Percentiles rank a stretch among this genome's conserved stretches.
phyloP scores from a whole-genome alignment of 306 rosid genomes.

The Leucaena leucocephala region DNA sequence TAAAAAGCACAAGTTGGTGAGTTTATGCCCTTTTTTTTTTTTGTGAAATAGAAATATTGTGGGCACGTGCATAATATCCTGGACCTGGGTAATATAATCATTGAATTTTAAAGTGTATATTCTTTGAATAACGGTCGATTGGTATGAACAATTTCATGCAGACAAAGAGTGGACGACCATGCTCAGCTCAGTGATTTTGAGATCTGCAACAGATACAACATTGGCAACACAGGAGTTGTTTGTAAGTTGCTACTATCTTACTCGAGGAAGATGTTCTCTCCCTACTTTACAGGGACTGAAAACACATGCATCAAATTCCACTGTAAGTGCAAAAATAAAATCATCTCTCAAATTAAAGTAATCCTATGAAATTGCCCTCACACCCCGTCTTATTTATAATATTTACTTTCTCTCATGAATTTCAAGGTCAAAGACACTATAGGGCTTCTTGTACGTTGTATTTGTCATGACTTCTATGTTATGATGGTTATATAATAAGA shows the following conservation, averaged over 20 bases:
- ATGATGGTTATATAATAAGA: not conserved
- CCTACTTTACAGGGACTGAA: not conserved
- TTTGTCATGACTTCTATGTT: not conserved
- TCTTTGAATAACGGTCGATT: slow-evolving; percentile 19
- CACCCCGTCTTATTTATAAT: not conserved
- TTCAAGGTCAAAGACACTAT: not conserved
- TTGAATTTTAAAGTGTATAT: not conserved
- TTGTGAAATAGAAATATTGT: not conserved
- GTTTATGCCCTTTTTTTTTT: not conserved
- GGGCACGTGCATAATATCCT: not conserved
- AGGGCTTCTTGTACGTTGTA: not conserved
- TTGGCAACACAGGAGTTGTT: slow-evolving; percentile 93
- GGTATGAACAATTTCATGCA: slow-evolving; percentile 44
- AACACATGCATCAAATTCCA: slow-evolving; percentile 23
- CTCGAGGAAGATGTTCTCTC: slow-evolving; percentile 6
- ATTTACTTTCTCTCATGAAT: not conserved
- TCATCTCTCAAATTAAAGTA: slow-evolving; percentile 3
- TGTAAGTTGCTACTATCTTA: slow-evolving; percentile 58
- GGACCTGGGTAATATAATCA: not conserved
- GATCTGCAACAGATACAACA: slow-evolving; percentile 72
- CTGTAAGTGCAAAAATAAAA: slow-evolving; percentile 12
- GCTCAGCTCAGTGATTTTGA: slow-evolving; percentile 77
- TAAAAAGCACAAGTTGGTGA: not conserved
- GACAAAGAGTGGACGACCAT: slow-evolving; percentile 68
- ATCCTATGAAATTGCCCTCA: not conserved